A percentile compares a stretch with the other conserved stretches of the same genome.
Conservation (phyloP, 768 basidiomycete genomes). For the Leucocoprinus leucothites region DNA sequence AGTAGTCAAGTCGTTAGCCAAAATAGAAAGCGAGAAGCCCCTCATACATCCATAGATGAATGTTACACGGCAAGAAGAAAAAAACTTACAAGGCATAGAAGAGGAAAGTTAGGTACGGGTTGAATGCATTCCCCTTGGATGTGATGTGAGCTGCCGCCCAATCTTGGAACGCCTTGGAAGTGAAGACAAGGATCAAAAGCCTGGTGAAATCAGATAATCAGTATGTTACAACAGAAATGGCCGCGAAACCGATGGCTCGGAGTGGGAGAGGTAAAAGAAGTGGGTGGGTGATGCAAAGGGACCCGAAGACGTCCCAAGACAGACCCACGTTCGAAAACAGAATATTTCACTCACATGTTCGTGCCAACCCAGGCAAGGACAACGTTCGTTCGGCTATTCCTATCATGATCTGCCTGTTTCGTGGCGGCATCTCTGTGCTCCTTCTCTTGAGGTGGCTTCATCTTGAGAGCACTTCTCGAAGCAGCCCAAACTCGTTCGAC, state of each 20-base stretch:
- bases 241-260: too few relatives aligned
- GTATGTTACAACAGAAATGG: neutral
- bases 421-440: slow-evolving; percentile 85
- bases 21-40: too few relatives aligned
- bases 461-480: slow-evolving; percentile 64
- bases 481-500: slow-evolving; percentile 86
- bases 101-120: slow-evolving; percentile 85
- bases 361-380: slow-evolving; percentile 81
- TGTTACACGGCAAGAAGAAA: slow-evolving; percentile 4
- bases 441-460: slow-evolving; percentile 68
- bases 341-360: slow-evolving; percentile 62
- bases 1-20: neutral
- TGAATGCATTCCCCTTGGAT: slow-evolving; percentile 60
- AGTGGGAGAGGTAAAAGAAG: too few relatives aligned
- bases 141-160: slow-evolving; percentile 66
- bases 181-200: slow-evolving; percentile 72
- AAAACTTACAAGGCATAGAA: slow-evolving; percentile 55
- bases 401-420: slow-evolving; percentile 85
- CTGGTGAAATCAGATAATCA: slow-evolving; percentile 28
- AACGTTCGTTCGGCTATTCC: slow-evolving; percentile 82
- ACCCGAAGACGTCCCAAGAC: too few relatives aligned
- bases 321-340: neutral
- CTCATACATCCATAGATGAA: too few relatives aligned
- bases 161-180: slow-evolving; percentile 68
- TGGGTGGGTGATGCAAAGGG: too few relatives aligned